These are phyloP conservation scores for Paracorniculantispora psalliotae DNA, from an alignment of 2,329 filamentous ascomycete species.

Conservation along the genomic window DNA sequence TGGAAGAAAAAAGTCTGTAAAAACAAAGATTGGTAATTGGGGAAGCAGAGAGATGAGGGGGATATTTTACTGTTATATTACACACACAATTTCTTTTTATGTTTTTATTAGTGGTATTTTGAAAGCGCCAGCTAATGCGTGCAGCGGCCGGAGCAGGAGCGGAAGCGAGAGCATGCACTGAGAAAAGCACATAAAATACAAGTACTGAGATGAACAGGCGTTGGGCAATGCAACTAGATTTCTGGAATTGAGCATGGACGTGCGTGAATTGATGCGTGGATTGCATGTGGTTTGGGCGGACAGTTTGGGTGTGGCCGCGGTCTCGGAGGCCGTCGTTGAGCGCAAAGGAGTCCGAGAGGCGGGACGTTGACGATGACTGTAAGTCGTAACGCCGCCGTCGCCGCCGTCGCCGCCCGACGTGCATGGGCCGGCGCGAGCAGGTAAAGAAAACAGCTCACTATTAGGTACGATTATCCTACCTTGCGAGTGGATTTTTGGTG, in stretches of 20 bases:
- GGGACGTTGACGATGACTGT: not conserved
- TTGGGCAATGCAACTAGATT: not conserved
- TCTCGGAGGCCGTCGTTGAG: conserved; percentile 3
- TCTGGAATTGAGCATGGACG: not conserved
- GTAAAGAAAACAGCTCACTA: not conserved
- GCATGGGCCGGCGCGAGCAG: not conserved
- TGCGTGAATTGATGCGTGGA: not conserved
- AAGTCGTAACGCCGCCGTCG: conserved; percentile 8
- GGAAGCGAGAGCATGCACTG: not conserved
- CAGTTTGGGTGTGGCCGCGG: not conserved
- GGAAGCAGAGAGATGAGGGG: not conserved
- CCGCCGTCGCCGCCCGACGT: not conserved
- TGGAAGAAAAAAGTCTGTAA: not conserved
- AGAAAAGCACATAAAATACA: conserved; percentile 9
- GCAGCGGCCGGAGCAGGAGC: not conserved
- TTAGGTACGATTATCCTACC: not conserved
- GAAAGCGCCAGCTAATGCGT: not conserved
- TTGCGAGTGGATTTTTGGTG: not conserved
- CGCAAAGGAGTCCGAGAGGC: not conserved
- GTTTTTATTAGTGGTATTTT: not conserved
- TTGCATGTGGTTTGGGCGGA: no score
- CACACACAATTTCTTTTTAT: not conserved
- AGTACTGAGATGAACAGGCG: not conserved
- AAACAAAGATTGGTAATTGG: not conserved
- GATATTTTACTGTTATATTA: conserved; percentile 8